Evolutionary conservation across 2,329 filamentous ascomycete genomes (phyloP).

Genomic region (Fusarium verrucosum): DNA sequence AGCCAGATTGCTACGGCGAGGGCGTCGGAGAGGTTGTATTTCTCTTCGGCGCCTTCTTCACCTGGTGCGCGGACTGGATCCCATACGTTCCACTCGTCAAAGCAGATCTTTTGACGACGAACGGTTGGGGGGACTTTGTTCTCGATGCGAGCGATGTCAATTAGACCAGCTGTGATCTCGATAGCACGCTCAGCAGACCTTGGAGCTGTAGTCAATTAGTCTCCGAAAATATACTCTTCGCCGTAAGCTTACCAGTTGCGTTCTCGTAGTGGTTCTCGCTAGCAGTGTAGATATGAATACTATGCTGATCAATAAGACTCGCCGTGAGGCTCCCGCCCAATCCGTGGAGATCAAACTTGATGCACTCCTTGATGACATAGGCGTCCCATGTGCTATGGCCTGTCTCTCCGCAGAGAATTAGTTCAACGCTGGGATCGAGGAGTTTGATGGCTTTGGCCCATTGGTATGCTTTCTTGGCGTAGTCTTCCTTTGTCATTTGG

Average conservation of each 20-base stretch:
- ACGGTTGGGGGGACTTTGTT: slow-evolving; percentile 67
- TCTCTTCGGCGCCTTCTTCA: slow-evolving; percentile 76
- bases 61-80: slow-evolving; percentile 76
- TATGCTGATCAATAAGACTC: slow-evolving; percentile 78
- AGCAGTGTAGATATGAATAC: slow-evolving; percentile 81
- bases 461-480: slow-evolving; percentile 73
- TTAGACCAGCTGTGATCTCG: slow-evolving; percentile 72
- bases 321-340: slow-evolving; percentile 48
- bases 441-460: slow-evolving; percentile 78
- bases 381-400: slow-evolving; percentile 77
- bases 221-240: background rate
- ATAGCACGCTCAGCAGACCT: slow-evolving; percentile 77
- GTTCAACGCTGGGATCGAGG: slow-evolving; percentile 72
- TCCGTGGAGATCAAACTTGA: slow-evolving; percentile 53
- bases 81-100: slow-evolving; percentile 90
- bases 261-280: slow-evolving; percentile 59
- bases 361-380: slow-evolving; percentile 75
- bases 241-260: slow-evolving; percentile 59
- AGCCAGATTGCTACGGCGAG: slow-evolving; percentile 79
- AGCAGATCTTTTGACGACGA: slow-evolving; percentile 76
- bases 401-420: slow-evolving; percentile 80
- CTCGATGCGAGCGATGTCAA: slow-evolving; percentile 78
- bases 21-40: slow-evolving; percentile 78
- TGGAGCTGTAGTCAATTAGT: slow-evolving; percentile 57
- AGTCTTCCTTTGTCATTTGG: slow-evolving; percentile 74